Evolutionary conservation across 495 filamentous ascomycete species (phyloP).

Genomic region (Ramalina intermedia): DNA sequence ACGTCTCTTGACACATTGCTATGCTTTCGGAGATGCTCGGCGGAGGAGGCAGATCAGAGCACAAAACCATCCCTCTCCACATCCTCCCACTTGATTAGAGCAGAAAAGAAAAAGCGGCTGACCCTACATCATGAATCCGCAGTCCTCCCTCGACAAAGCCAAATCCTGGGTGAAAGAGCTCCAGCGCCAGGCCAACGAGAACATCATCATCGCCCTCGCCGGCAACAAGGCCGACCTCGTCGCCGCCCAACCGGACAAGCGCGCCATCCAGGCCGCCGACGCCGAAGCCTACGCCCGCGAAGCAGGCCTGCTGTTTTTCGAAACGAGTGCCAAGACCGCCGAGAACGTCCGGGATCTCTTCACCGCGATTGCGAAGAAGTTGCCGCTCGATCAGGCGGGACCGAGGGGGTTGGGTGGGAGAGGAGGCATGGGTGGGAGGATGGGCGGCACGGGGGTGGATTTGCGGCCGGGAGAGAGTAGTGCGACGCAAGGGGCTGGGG

Average conservation of each 20-base stretch:
- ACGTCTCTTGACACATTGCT: slow-evolving; percentile 21
- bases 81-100: background rate
- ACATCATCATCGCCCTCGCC: slow-evolving; percentile 95
- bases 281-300: slow-evolving; percentile 91
- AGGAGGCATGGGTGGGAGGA: slow-evolving; percentile 57
- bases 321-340: slow-evolving; percentile 92
- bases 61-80: background rate
- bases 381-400: slow-evolving; percentile 87
- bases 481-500: slow-evolving; percentile 56
- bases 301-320: slow-evolving; percentile 88
- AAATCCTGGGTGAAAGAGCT: slow-evolving; percentile 99
- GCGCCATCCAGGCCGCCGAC: slow-evolving; percentile 74
- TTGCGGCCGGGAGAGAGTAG: slow-evolving; percentile 55
- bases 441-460: slow-evolving; percentile 66
- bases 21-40: background rate
- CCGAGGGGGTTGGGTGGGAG: slow-evolving; percentile 66
- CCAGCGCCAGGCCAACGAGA: slow-evolving; percentile 96
- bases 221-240: slow-evolving; percentile 97
- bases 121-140: background rate
- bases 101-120: background rate
- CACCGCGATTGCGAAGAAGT: slow-evolving; percentile 94
- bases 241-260: slow-evolving; percentile 77
- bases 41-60: no score
- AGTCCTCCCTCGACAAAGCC: slow-evolving; percentile 95
- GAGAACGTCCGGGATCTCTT: slow-evolving; percentile 93